Evolutionary conservation across 1,139 yeast species (phyloP), one percentile per base, ranked within the genome.

Genomic region (Hyphopichia pseudoburtonii): DNA sequence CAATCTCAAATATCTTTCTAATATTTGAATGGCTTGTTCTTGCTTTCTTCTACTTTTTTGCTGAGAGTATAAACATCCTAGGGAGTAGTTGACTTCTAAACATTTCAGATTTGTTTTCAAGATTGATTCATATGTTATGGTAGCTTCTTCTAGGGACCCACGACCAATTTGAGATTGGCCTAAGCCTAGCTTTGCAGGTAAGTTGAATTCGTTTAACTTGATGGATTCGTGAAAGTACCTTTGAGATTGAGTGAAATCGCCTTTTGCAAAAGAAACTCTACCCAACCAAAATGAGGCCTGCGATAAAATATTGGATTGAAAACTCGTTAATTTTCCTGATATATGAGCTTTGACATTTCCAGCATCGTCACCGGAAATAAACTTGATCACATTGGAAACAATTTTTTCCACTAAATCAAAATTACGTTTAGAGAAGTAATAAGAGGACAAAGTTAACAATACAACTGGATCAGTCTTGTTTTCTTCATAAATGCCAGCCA

Each of bases 281-380:
- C 88, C 97, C 47, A 82, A 70, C 96, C 97, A 89, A 47, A 86
- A 85, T 22, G 83, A 70, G 16, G 92, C 85, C 48, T 86, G 95
- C n/a, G 95, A 82, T 33, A 77, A 65, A 2, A 86, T 57, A 30
- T 58, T 64, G 3, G 62, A 47, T 33, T 65, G 61, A 43, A 52
- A 66, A 24, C 53, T 50, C 9, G 71, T 52, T 12, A 60, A 42
- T 34, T 55, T 58, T 17, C 50, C 44, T 28, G 52, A 45, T 19
- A 41, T 45, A 16, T 47, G 45, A 36, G 48, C 44, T 35, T 50
- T 58, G 17, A 45, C 42, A 25, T 47, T 36, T 9, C 40, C 43
- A 5, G 47, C 40, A 27, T 38, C 39, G n/a, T 24, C 34, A 15
- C 32, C 34, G 8, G 66, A 56, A 10, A 62, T 62, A 17, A 61